Evolutionary conservation across 2,329 filamentous ascomycete species (phyloP), one percentile per base, ranked within the genome.

Genomic region (Zasmidium cellare): DNA sequence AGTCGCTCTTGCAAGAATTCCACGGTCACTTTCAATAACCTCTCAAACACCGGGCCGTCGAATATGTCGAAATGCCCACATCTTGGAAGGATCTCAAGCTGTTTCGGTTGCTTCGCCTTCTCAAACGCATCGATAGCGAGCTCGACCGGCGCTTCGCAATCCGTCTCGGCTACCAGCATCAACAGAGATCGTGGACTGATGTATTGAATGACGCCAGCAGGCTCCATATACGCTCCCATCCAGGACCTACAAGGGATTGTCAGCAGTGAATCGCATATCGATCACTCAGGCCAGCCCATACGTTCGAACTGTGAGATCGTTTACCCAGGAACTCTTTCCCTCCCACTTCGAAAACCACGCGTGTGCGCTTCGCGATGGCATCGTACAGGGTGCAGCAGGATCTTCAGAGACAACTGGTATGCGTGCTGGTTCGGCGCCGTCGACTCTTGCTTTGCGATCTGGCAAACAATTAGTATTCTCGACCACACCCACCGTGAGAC

Each of bases 21-120:
- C 14, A 67, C 60, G 61, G 76, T 72, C 18, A 52, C 61, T 9
- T 53, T 59, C 45, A 71, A 63, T 54, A 73, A 74, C 38, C 64
- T 62, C 57, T 73, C 73, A 48, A 71, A 65, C 53, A 59, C 57
- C 3, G 45, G 19, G 7, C 65, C 67, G 2, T 46, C 54, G 45
- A 76, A 77, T 9, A 58, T 67, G 56, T 76, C 75, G 61, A 77
- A 78, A 66, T 78, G 76, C 2, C 73, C 75, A 16, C 9, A n/a
- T 18, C 72, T 70, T 9, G 70, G 65, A 19, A 77, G 50, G 18
- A 75, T 61, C 11, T 71, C 64, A 49, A 78, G 62, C 54, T 75
- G 64, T 61, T 78, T 78, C n/a, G 75, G 75, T 60, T 78, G 75
- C 28, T 62, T 56, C 0, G 75, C 76, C 3, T 68, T 65, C 19